Conservation (phyloP, 2,329 filamentous ascomycete genomes). For the Ophiognomonia clavigignenti-juglandacearum region DNA sequence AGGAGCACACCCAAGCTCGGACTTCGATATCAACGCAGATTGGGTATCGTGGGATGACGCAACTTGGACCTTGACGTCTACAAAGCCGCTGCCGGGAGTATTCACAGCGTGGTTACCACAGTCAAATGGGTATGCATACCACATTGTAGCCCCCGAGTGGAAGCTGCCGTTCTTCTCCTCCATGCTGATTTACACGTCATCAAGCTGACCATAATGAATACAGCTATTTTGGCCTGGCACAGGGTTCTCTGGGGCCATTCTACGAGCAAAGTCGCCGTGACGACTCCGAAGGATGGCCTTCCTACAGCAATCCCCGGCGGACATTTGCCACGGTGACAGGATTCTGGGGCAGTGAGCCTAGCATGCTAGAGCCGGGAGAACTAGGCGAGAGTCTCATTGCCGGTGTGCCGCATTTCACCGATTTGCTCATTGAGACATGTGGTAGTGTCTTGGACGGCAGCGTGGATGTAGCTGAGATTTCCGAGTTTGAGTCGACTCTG, state of each 20-base stretch:
- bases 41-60: conserved; percentile 14
- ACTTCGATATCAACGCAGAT: conserved; percentile 12
- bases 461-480: conserved; percentile 4
- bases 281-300: conserved; percentile 13
- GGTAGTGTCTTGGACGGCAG: conserved; percentile 7
- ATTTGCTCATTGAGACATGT: conserved; percentile 9
- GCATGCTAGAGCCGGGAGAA: conserved; percentile 11
- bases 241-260: conserved; percentile 12
- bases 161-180: too few relatives aligned
- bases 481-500: conserved; percentile 12
- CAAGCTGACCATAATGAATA: not conserved
- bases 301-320: conserved; percentile 11
- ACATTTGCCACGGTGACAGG: conserved; percentile 15
- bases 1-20: conserved; percentile 5
- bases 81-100: conserved; percentile 12
- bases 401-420: conserved; percentile 14
- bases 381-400: conserved; percentile 13
- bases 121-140: conserved; percentile 10
- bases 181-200: too few relatives aligned
- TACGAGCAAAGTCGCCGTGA: conserved; percentile 12
- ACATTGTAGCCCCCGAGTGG: too few relatives aligned
- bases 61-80: conserved; percentile 13
- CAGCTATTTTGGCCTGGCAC: conserved; percentile 15
- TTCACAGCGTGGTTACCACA: conserved; percentile 14
- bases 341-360: conserved; percentile 12